phyloP scores from a whole-genome alignment of 2,329 filamentous ascomycete genomes.

The Ascochyta koolunga region DNA sequence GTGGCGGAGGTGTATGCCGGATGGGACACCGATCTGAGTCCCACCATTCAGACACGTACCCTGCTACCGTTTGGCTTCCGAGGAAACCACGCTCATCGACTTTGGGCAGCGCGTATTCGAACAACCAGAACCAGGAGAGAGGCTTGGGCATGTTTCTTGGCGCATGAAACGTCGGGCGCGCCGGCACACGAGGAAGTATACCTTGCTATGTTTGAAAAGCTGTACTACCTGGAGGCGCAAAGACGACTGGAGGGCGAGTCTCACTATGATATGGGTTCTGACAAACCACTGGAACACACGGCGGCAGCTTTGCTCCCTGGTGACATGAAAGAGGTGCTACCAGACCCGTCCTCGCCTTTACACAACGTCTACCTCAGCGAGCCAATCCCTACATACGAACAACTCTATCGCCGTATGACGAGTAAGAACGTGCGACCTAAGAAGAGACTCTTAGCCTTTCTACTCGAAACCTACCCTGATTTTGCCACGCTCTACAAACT shows the following conservation, averaged over 20 bases:
- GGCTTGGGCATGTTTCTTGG: slow-evolving; percentile 69
- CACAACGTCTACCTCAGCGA: slow-evolving; percentile 70
- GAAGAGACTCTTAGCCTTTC: slow-evolving; percentile 59
- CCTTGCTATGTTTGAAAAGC: slow-evolving; percentile 63
- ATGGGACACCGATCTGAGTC: slow-evolving; percentile 68
- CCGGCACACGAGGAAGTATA: slow-evolving; percentile 54
- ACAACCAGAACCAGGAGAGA: slow-evolving; percentile 67
- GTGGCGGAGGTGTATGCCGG: slow-evolving; percentile 62
- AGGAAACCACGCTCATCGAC: neutral
- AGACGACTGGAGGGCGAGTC: slow-evolving; percentile 6
- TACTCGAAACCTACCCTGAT: slow-evolving; percentile 54
- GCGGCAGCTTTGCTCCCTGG: slow-evolving; percentile 58
- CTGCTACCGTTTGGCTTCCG: slow-evolving; percentile 39
- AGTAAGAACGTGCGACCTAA: slow-evolving; percentile 56
- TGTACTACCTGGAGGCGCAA: slow-evolving; percentile 48
- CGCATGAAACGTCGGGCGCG: slow-evolving; percentile 56
- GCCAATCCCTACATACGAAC: slow-evolving; percentile 63
- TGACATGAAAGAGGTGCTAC: slow-evolving; percentile 62
- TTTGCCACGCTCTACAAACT: slow-evolving; percentile 28
- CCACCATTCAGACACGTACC: slow-evolving; percentile 65
- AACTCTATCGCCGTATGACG: slow-evolving; percentile 67
- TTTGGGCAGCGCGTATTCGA: slow-evolving; percentile 63
- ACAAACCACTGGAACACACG: slow-evolving; percentile 2
- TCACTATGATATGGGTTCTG: slow-evolving; percentile 6
- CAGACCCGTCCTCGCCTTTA: slow-evolving; percentile 64